A percentile compares a stretch with the other conserved stretches of the same genome.
phyloP scores from a whole-genome alignment of 768 basidiomycete genomes.

The Macrolepiota fuliginosa region DNA sequence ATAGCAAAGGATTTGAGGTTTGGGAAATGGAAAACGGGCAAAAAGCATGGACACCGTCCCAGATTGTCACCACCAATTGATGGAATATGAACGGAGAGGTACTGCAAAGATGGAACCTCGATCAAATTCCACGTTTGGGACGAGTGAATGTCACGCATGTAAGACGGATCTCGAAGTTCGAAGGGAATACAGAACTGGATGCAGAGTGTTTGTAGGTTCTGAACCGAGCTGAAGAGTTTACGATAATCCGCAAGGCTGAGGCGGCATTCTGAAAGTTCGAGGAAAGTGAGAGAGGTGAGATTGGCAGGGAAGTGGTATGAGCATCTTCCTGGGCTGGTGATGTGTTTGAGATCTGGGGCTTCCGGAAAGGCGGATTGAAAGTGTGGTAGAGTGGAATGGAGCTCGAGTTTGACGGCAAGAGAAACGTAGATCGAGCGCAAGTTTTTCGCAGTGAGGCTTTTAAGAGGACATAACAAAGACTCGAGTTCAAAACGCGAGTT shows the following conservation, averaged over 20 bases:
- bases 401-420: background rate
- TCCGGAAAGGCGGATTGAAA: background rate
- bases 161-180: background rate
- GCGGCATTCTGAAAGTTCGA: background rate
- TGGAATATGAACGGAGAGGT: constrained; percentile 23
- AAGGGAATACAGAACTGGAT: background rate
- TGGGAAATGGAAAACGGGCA: constrained; percentile 20
- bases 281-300: background rate
- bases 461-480: background rate
- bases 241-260: background rate
- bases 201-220: background rate
- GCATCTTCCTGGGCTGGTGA: background rate
- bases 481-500: background rate
- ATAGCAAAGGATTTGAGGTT: constrained; percentile 33
- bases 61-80: constrained; percentile 8
- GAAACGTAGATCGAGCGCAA: background rate
- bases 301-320: background rate
- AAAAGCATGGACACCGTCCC: constrained; percentile 19
- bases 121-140: constrained; percentile 9
- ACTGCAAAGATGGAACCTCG: constrained; percentile 20
- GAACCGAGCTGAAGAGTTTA: background rate
- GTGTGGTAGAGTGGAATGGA: background rate
- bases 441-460: background rate
- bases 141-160: background rate
- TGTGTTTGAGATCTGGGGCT: background rate